These are phyloP conservation scores for Pseudonectria foliicola DNA, from an alignment of 2,329 filamentous ascomycete genomes.

Conservation along the genomic window DNA sequence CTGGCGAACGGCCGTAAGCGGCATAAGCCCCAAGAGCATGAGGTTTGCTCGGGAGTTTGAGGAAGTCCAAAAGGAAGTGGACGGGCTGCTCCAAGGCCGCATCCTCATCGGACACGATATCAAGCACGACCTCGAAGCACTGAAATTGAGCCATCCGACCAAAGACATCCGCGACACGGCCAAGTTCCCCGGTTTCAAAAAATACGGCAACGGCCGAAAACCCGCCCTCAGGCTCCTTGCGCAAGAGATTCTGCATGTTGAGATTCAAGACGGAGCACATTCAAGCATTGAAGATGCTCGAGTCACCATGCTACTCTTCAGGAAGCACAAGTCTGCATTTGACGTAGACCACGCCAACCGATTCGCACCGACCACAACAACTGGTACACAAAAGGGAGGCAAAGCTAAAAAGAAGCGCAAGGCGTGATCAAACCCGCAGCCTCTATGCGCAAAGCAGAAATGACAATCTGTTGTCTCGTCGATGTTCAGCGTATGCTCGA, in stretches of 20 bases:
- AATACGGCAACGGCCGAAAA: constrained; percentile 59
- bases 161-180: constrained; percentile 80
- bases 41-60: constrained; percentile 61
- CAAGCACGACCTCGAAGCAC: constrained; percentile 67
- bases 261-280: constrained; percentile 58
- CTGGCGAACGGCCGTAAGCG: constrained; percentile 83
- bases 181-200: constrained; percentile 66
- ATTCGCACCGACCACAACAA: constrained; percentile 39
- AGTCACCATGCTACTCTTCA: constrained; percentile 83
- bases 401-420: constrained; percentile 36
- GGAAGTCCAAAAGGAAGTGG: constrained; percentile 68
- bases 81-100: constrained; percentile 58
- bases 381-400: constrained; percentile 28
- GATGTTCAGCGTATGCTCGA: constrained; percentile 26
- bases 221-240: constrained; percentile 58
- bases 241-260: constrained; percentile 48
- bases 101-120: constrained; percentile 81
- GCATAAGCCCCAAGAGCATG: constrained; percentile 71
- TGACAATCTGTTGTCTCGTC: no score
- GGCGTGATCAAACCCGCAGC: constrained; percentile 2
- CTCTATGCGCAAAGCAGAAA: constrained; percentile 1
- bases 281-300: constrained; percentile 74
- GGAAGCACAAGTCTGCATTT: constrained; percentile 75
- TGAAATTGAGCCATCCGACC: constrained; percentile 72
- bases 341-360: constrained; percentile 70